A percentile compares a stretch with the other conserved stretches of the same genome.
These are phyloP conservation scores for Funneliformis geosporum DNA, from an alignment of 192 early-diverging fungal species.

Conservation along the genomic window DNA sequence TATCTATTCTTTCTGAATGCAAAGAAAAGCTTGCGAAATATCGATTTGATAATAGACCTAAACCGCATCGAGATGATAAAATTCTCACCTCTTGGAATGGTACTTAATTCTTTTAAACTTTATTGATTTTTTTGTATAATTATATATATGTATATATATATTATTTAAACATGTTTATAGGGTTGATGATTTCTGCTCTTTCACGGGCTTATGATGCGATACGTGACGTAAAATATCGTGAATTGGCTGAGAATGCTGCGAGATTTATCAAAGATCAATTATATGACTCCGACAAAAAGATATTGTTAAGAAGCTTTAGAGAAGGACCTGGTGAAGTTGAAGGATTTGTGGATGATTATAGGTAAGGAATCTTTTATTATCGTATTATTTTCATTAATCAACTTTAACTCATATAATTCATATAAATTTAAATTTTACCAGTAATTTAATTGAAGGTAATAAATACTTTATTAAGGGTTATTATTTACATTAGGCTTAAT, in stretches of 20 bases:
- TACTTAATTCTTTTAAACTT: constrained; percentile 16
- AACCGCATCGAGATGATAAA: constrained; percentile 64
- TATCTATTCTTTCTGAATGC: constrained; percentile 35
- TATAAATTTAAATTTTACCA: background rate
- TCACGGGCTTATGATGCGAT: constrained; percentile 43
- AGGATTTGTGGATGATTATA: constrained; percentile 66
- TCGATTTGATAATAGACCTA: constrained; percentile 46
- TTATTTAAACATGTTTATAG: constrained; percentile 20
- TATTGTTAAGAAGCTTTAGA: constrained; percentile 48
- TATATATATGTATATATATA: background rate
- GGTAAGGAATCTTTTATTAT: constrained; percentile 19
- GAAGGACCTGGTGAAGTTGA: constrained; percentile 50
- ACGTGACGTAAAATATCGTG: constrained; percentile 35
- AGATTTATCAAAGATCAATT: constrained; percentile 49
- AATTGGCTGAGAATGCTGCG: constrained; percentile 50
- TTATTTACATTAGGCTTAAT: background rate
- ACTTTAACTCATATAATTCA: background rate
- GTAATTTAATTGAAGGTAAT: constrained; percentile 29
- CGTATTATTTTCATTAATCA: background rate
- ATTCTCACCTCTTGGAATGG: constrained; percentile 67
- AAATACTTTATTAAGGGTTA: background rate
- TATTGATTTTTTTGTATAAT: background rate
- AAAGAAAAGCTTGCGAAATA: constrained; percentile 47
- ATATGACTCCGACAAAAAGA: constrained; percentile 43
- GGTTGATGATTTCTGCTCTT: constrained; percentile 59